Conservation (phyloP, 2,329 filamentous ascomycete species). For the Claviceps fusiformis region DNA sequence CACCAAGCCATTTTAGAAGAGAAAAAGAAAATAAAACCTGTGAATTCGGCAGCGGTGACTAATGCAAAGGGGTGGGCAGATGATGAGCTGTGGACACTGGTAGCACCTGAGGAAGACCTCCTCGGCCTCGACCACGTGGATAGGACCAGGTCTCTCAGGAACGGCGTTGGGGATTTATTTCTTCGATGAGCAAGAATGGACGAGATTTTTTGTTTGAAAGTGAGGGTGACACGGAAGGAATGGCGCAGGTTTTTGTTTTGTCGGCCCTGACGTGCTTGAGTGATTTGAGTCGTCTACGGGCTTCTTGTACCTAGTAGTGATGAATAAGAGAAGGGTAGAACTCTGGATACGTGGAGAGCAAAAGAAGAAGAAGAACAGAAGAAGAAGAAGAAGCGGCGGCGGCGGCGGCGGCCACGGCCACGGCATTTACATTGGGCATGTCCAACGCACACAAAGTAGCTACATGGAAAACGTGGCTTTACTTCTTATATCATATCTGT, state of each 20-base stretch:
- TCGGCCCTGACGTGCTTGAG: neutral
- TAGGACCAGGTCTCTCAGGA: constrained; percentile 42
- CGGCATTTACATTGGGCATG: neutral
- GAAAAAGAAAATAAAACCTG: no score
- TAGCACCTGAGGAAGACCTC: constrained; percentile 41
- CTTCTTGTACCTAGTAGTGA: neutral
- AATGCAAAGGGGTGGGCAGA: constrained; percentile 25
- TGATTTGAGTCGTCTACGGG: neutral
- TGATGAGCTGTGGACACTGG: constrained; percentile 42
- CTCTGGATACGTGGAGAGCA: constrained; percentile 7
- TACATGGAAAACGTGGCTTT: constrained; percentile 2
- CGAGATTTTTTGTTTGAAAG: neutral
- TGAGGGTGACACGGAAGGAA: constrained; percentile 3
- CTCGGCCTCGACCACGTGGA: constrained; percentile 55
- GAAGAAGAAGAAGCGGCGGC: neutral
- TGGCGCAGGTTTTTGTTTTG: neutral
- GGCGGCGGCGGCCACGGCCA: neutral
- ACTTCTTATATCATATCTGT: neutral
- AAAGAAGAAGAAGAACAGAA: neutral
- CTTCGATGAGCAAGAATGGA: constrained; percentile 24
- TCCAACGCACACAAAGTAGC: neutral
- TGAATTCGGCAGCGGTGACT: neutral
- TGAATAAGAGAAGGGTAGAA: constrained; percentile 6
- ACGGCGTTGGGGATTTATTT: constrained; percentile 50
- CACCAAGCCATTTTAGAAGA: no score